These are phyloP conservation scores for Tulasnella sp. DNA, from an alignment of 768 basidiomycete species.

Conservation along the genomic window DNA sequence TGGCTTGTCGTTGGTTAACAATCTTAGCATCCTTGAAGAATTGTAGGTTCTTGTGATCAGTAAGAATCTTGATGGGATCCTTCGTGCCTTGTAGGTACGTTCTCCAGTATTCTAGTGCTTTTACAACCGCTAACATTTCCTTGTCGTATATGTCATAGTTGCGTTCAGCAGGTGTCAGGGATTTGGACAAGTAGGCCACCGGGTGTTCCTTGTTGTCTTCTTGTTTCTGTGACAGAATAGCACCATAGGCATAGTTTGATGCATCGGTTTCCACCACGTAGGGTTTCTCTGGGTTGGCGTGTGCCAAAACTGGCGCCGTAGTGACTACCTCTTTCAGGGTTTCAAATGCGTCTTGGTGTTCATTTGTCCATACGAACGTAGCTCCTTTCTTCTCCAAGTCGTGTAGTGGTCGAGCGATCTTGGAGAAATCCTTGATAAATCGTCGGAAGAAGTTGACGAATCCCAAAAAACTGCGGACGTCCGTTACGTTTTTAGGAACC, in stretches of 20 bases:
- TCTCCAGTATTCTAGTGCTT: constrained; percentile 41
- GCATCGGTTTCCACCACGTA: neutral
- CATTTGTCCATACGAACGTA: neutral
- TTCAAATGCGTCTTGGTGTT: neutral
- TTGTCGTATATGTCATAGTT: constrained; percentile 43
- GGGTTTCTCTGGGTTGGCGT: neutral
- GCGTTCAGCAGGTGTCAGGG: constrained; percentile 15
- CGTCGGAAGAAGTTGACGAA: neutral
- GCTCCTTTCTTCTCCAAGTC: constrained; percentile 1
- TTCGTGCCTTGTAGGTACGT: constrained; percentile 39
- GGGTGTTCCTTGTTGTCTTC: constrained; percentile 21
- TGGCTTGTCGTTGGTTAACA: constrained; percentile 50
- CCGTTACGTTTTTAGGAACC: constrained; percentile 6
- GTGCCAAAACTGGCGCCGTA: neutral
- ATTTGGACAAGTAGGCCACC: constrained; percentile 26
- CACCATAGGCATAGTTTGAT: constrained; percentile 24
- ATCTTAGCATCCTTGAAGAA: constrained; percentile 28
- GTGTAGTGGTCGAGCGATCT: neutral
- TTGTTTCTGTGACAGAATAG: constrained; percentile 3
- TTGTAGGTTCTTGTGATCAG: constrained; percentile 37
- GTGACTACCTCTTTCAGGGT: neutral
- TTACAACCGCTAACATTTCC: constrained; percentile 45
- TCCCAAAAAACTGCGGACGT: constrained; percentile 3
- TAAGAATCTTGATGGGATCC: constrained; percentile 36
- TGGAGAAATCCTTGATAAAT: constrained; percentile 11